Evolutionary conservation across 2,329 filamentous ascomycete species (phyloP), one percentile per base, ranked within the genome.

Genomic region (Trichoderma pleuroti): DNA sequence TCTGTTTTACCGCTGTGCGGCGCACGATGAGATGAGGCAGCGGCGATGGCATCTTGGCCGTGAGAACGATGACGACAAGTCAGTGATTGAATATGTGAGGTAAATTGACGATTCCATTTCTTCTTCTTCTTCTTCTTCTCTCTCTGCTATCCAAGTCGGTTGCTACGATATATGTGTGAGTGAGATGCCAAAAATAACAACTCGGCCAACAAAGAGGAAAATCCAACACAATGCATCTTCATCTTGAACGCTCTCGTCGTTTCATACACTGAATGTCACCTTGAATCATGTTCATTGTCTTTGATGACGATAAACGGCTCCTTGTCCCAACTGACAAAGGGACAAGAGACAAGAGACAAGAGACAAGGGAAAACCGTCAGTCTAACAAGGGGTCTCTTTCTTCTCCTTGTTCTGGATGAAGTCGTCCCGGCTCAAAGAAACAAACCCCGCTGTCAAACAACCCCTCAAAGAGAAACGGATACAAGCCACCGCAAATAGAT

Each of bases 101-200:
- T 28, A 36, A 42, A 32, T 52, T 52, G 14, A 59, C 10, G 21
- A 61, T 61, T 68, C 11, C 21, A 52, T 60, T 34, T 52, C 14
- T 30, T 18, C 14, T 42, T 32, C 30, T 42, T 46, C 26, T 49
- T 24, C 26, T 65, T 32, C n/a, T 28, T 34, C n/a, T n/a, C n/a
- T n/a, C n/a, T n/a, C 36, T 42, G n/a, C 18, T 14, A 36, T 52
- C n/a, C 12, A 46, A n/a, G 30, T 36, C n/a, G 66, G 28, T 26
- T 26, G 21, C 66, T 68, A 61, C 30, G 30, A 52, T 61, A 68
- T 68, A 52, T 68, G 42, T 52, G 39, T 68, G 66, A 61, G 66
- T 28, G 56, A 28, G n/a, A 60, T 52, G 28, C 54, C 36, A 30
- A 36, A 30, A 14, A 34, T 24, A 14, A 18, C 7, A 18, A 34